Percentiles rank a stretch among this genome's conserved stretches.
phyloP scores from a whole-genome alignment of 768 basidiomycete species.

The Lyophyllum atratum region DNA sequence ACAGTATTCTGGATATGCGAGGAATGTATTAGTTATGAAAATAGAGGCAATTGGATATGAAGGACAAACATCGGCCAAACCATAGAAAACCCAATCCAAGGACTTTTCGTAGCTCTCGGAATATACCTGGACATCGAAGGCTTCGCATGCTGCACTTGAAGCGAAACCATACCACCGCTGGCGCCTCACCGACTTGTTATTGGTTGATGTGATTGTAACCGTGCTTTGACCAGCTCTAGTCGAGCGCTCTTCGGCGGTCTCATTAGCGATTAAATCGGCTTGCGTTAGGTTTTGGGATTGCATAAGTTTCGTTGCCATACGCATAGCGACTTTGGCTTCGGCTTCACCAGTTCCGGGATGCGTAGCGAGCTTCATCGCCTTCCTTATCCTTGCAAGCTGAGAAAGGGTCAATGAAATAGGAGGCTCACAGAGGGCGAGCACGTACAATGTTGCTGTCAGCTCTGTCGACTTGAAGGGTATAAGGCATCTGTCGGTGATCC shows the following conservation, averaged over 20 bases:
- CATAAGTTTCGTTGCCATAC: conserved; percentile 12
- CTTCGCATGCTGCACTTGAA: not conserved
- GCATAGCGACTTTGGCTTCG: conserved; percentile 11
- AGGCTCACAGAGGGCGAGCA: not conserved
- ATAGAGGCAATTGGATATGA: not conserved
- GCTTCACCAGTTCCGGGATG: conserved; percentile 7
- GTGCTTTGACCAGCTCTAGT: conserved; percentile 7
- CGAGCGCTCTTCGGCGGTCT: conserved; percentile 5
- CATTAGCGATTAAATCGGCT: conserved; percentile 7
- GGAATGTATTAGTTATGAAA: not conserved
- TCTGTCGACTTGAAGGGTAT: not conserved
- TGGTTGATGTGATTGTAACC: conserved; percentile 1
- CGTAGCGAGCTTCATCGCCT: conserved; percentile 1
- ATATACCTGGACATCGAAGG: conserved; percentile 7
- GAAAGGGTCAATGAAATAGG: not conserved
- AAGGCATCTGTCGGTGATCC: not conserved
- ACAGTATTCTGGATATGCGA: conserved; percentile 3
- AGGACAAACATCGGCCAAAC: not conserved
- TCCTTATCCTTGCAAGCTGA: conserved; percentile 6
- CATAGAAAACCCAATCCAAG: conserved; percentile 7
- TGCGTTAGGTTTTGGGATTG: conserved; percentile 6
- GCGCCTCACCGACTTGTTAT: not conserved
- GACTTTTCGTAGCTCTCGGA: not conserved
- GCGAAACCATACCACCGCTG: conserved; percentile 3
- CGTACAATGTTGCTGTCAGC: conserved; percentile 6